Evolutionary conservation across 2,329 filamentous ascomycete genomes (phyloP), one percentile per base, ranked within the genome.

Genomic region (Diaporthe ampelina): DNA sequence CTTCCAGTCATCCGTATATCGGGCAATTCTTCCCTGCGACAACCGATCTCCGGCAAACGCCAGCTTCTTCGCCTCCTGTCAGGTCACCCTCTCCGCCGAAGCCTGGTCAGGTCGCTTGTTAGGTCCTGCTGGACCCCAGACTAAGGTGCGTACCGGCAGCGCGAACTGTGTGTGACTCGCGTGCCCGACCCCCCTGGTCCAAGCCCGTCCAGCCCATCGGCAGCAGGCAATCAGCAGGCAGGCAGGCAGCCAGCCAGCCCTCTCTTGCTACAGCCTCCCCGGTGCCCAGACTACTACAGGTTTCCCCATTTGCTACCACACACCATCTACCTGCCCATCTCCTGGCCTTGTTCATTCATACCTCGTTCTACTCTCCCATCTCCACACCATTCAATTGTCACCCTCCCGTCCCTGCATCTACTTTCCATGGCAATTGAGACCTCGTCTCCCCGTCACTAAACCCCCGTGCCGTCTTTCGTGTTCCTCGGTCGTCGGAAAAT

Each of bases 161-260:
- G 35, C 43, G 69, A 52, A 71, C 56, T 61, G 69, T 58, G 69
- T 61, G 69, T 50, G 69, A 71, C 69, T 71, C 69, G 69, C 48
- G 69, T 67, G 45, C 1, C 56, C 63, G 43, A 48, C 56, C 69
- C 69, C 67, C 67, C 52, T 19, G 54, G 37, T 56, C 69, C 56
- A 43, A 19, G 40, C 15, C 17, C 40, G 7, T 6, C 40, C 40
- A 40, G 56, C 56, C 69, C 69, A 61, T 71, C 29, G 40, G 43
- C 69, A 61, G 13, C 45, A 52, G 48, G 29, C 63, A 52, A 71
- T 61, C 69, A 54, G 69, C 69, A 71, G 69, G 56, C 57, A 61
- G 43, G 69, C 69, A 71, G 69, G 56, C 57, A 61, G 43, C 37
- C 37, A 37, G 37, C 56, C 56, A 40, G 26, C 68, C 61, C 69